Evolutionary conservation across 2,329 filamentous ascomycete genomes (phyloP), one percentile per base, ranked within the genome.

Genomic region (Monilinia fructicola): DNA sequence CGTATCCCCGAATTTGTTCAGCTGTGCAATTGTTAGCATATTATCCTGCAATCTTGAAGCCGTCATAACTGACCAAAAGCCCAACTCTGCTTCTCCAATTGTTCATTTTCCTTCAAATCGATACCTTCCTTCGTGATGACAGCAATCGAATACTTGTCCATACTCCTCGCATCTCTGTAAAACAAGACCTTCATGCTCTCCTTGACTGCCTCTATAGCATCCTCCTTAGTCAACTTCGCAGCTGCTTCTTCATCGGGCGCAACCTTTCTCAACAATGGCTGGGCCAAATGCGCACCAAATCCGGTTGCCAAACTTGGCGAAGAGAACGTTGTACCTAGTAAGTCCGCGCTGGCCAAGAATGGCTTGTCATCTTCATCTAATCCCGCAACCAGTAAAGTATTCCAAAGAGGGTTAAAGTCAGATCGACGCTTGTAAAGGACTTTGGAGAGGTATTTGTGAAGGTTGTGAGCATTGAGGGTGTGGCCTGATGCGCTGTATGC

Each of bases 131-230:
- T 90, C 66, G 91, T 95, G 66, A 99, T 85, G 65, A 98, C 85
- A 26, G 94, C 94, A 77, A 98, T 89, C 71, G 91, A 95, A 82
- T 97, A 99, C 73, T 86, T 85, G 80, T 97, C 93, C 80, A 95
- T 81, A 81, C 91, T 96, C 79, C 95, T 88, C 54, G 95, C 95
- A 80, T 99, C 95, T 74, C 95, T 87, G 84, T 99, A 99, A 83
- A 91, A 99, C 69, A 99, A 84, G 64, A 98, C 94, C 86, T 98
- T 98, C 91, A 99, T 93, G 80, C 93, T 97, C 81, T 97, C 91
- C 82, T 90, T 90, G 76, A 99, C 81, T 52, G 92, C 85, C 67
- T 89, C 82, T 69, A 97, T 83, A 59, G 95, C 95, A 77, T 91
- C 79, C 74, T 97, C 93, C 77, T 87, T 85, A 52, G 83, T 88